Conservation (phyloP, 345 rosid genomes). For the Kernera saxatilis region DNA sequence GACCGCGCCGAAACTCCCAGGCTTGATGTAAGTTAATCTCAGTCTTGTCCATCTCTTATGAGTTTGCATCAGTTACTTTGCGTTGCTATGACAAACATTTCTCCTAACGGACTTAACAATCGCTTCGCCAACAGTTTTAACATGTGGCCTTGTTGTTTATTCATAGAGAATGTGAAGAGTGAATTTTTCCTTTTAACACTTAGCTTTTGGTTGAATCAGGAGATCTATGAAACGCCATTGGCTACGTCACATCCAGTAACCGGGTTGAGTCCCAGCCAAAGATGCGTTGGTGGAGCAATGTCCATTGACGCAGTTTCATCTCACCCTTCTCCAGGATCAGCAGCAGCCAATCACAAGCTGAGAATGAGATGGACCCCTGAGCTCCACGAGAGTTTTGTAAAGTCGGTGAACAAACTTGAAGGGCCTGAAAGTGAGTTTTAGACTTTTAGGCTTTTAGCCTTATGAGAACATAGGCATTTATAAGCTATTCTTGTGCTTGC, state of each 20-base stretch:
- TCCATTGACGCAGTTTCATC: constrained; percentile 40
- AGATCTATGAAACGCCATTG: constrained; percentile 57
- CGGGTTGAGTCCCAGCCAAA: constrained; percentile 32
- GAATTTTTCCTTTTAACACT: background rate
- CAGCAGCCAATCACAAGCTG: constrained; percentile 51
- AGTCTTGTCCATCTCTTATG: background rate
- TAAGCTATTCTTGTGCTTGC: background rate
- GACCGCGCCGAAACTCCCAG: constrained; percentile 77
- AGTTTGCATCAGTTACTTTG: constrained; percentile 10
- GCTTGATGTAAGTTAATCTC: constrained; percentile 59
- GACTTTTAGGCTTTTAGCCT: too few relatives aligned
- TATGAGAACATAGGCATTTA: background rate
- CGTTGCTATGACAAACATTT: background rate
- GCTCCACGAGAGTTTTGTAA: constrained; percentile 68
- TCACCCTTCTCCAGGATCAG: constrained; percentile 40
- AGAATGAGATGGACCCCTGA: constrained; percentile 98
- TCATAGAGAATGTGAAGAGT: background rate
- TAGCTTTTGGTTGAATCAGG: constrained; percentile 43
- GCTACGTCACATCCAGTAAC: constrained; percentile 32
- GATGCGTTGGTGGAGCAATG: constrained; percentile 26
- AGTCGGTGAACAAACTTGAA: constrained; percentile 70
- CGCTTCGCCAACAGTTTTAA: background rate
- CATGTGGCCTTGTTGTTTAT: background rate
- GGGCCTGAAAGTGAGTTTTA: constrained; percentile 89
- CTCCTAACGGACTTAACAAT: background rate